A percentile compares a stretch with the other conserved stretches of the same genome.
Evolutionary conservation across 2,329 filamentous ascomycete species (phyloP).

Genomic region (Dactylonectria estremocensis): DNA sequence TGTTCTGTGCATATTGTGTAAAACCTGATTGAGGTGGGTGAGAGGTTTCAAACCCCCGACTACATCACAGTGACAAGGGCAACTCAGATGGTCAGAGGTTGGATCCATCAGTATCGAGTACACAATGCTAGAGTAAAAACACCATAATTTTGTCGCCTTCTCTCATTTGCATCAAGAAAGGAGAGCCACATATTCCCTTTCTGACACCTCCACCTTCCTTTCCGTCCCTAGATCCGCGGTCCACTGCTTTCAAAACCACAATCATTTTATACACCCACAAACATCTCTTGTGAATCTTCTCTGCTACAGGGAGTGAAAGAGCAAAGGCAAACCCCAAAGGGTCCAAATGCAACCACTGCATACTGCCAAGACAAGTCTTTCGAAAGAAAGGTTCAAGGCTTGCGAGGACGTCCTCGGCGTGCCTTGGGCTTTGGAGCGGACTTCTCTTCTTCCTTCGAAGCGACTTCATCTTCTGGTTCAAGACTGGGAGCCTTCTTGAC

Average conservation of each 20-base stretch:
- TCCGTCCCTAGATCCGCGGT: constrained; percentile 14
- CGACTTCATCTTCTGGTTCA: constrained; percentile 29
- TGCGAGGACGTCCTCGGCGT: constrained; percentile 23
- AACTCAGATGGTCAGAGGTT: neutral
- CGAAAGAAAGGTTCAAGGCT: constrained; percentile 5
- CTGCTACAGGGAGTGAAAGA: neutral
- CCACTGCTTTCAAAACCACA: constrained; percentile 22
- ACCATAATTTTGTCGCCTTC: neutral
- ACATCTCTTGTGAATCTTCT: neutral
- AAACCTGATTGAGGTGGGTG: no score
- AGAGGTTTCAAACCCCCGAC: neutral
- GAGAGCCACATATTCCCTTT: constrained; percentile 5
- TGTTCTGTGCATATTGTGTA: no score
- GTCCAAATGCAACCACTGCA: neutral
- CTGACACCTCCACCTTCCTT: constrained; percentile 1
- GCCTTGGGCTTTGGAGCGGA: constrained; percentile 46
- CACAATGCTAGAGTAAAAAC: neutral
- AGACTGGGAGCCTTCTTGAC: constrained; percentile 33
- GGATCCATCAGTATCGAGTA: neutral
- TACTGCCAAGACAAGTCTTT: no score
- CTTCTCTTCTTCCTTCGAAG: constrained; percentile 45
- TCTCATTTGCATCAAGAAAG: neutral
- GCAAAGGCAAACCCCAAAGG: constrained; percentile 7
- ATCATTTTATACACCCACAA: constrained; percentile 24
- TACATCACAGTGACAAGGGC: neutral